Base-by-base conservation (phyloP, 768 basidiomycete species). In the Strobilomyces echinocephalus region DNA sequence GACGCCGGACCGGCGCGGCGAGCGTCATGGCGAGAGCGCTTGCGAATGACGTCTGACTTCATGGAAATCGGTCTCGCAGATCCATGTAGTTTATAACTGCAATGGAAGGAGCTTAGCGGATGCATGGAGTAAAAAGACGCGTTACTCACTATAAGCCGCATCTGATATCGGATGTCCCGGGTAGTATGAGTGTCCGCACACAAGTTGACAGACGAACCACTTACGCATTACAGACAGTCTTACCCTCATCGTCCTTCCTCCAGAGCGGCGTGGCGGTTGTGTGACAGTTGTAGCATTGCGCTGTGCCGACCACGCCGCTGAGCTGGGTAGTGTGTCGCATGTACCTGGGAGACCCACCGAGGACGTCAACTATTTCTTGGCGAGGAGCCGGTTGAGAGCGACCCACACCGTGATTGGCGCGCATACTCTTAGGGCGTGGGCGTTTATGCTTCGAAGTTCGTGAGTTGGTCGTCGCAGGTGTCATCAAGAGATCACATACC, bases 181-280 rank as follows among this genome's bases (percentile, higher is more conserved):
- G 31, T 31, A 54, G 42, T 34, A 46, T 58, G 34, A 59, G 66
- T 51, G 24, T 53, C 47, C 34, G 49, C 39, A 55, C 34, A 50
- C 46, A 50, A n/a, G 54, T 30, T n/a, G 38, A 26, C 9, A 10
- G 47, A 15, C n/a, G 6, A n/a, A 46, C 41, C 16, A 81, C 86
- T 69, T 68, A 91, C 86, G 91, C 90, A 62, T 92, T 92, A 74
- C 91, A 92, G 38, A 92, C 88, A 0, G 90, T 92, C 75, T 89
- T 89, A 51, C 90, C 90, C 70, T 91, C 91, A 60, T 91, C 89
- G 61, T 92, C 91, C 71, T 92, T 92, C 57, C 90, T 80, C 90
- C 90, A 92, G 38, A 92, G 79, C 12, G 91, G 91, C 6, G 90
- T 91, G 14, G 89, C 88, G 3, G 88, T 91, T 21, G 91, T 92